Percentiles rank a stretch among this genome's conserved stretches.
Evolutionary conservation across 192 early-diverging fungal genomes (phyloP).

Genomic region (Gorgonomyces haynaldii): DNA sequence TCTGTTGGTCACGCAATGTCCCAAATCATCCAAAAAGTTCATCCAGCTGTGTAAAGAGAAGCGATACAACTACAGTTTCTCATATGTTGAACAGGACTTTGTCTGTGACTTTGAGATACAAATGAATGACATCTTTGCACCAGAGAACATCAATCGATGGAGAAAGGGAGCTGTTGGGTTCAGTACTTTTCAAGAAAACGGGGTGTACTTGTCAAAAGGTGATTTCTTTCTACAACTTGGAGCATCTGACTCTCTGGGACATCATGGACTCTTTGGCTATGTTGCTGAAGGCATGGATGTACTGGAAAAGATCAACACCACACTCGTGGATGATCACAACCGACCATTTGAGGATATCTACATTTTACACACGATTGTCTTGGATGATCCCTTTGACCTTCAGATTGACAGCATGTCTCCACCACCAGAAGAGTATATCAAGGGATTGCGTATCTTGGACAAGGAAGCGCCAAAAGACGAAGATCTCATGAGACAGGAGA

Average conservation of each 20-base stretch:
- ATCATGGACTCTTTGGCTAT: constrained; percentile 75
- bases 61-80: constrained; percentile 71
- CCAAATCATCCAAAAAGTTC: constrained; percentile 62
- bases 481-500: constrained; percentile 47
- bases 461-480: constrained; percentile 52
- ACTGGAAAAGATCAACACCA: constrained; percentile 63
- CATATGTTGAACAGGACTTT: constrained; percentile 66
- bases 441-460: background rate
- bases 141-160: no score
- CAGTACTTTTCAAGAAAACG: no score
- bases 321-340: constrained; percentile 55
- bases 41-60: constrained; percentile 84
- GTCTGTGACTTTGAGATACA: no score
- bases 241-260: no score
- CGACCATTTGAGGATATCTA: constrained; percentile 77
- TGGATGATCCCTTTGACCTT: constrained; percentile 88
- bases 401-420: constrained; percentile 59
- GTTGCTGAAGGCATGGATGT: constrained; percentile 84
- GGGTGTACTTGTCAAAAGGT: no score
- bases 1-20: constrained; percentile 61
- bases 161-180: no score
- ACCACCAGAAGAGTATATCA: constrained; percentile 24
- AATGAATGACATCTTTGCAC: no score
- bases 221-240: no score
- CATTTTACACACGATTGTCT: constrained; percentile 80